Evolutionary conservation across 441 rosid genomes (phyloP).

Genomic region (Geranium incanum): DNA sequence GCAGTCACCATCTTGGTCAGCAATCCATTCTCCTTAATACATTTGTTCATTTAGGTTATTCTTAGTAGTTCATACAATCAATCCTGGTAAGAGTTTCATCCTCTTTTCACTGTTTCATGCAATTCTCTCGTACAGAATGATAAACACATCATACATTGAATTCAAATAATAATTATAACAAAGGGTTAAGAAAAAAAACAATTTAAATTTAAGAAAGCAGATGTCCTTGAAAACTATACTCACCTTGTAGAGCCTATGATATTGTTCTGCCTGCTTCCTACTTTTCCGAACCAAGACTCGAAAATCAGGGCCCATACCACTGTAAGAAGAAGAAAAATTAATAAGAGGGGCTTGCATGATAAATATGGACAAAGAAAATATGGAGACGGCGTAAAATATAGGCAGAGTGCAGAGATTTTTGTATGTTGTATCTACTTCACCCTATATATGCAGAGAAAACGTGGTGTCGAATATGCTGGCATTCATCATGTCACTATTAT

Average conservation of each 20-base stretch:
- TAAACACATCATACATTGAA: too few species aligned
- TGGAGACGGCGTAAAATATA: neutral
- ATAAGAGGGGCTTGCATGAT: neutral
- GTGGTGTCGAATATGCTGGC: neutral
- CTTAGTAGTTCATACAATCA: neutral
- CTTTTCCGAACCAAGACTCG: conserved; percentile 93
- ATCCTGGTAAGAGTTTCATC: neutral
- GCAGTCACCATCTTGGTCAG: too few species aligned
- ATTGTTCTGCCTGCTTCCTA: conserved; percentile 96
- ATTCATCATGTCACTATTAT: neutral
- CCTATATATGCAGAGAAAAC: neutral
- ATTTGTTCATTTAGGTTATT: neutral
- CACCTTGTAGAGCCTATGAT: conserved; percentile 82
- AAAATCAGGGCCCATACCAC: conserved; percentile 99
- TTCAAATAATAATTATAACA: too few species aligned
- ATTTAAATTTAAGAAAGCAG: neutral
- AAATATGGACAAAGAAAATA: neutral
- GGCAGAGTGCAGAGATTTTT: too few species aligned
- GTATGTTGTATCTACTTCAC: neutral
- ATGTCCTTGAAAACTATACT: neutral
- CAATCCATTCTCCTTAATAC: neutral
- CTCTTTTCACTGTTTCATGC: neutral
- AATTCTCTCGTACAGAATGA: neutral
- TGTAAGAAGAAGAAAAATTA: conserved; percentile 26
- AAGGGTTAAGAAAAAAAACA: neutral